A percentile compares a stretch with the other conserved stretches of the same genome.
Conservation (phyloP, 345 rosid genomes). For the Citrus glauca region DNA sequence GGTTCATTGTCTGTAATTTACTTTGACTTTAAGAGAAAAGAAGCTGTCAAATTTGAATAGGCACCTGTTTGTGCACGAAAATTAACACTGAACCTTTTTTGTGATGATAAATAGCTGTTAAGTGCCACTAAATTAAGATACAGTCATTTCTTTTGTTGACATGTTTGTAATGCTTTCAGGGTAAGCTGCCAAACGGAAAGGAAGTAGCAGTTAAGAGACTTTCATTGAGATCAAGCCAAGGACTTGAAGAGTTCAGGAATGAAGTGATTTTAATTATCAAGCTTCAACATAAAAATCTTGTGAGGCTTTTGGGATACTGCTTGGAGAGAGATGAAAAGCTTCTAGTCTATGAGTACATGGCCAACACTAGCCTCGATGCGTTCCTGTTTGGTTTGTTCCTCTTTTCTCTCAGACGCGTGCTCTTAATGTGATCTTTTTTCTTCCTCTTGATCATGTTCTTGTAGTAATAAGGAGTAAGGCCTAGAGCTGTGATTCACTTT, state of each 20-base stretch:
- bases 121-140: background rate
- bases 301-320: constrained; percentile 48
- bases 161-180: constrained; percentile 26
- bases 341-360: constrained; percentile 47
- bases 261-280: constrained; percentile 47
- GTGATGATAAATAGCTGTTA: background rate
- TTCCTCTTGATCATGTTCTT: background rate
- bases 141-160: background rate
- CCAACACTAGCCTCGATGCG: constrained; percentile 47
- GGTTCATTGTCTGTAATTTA: background rate
- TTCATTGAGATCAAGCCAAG: constrained; percentile 47
- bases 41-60: background rate
- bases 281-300: constrained; percentile 59
- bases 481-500: background rate
- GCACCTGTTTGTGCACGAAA: background rate
- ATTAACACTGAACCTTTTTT: background rate
- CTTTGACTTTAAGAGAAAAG: background rate
- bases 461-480: too few relatives aligned
- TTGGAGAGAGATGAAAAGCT: constrained; percentile 42
- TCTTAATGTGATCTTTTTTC: background rate
- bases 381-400: constrained; percentile 35
- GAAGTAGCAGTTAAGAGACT: constrained; percentile 55
- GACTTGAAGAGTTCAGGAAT: constrained; percentile 48
- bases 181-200: constrained; percentile 34
- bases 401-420: background rate